Evolutionary conservation across 1,284 basidiomycete genomes (phyloP).

Genomic region (Austroboletus niveus): DNA sequence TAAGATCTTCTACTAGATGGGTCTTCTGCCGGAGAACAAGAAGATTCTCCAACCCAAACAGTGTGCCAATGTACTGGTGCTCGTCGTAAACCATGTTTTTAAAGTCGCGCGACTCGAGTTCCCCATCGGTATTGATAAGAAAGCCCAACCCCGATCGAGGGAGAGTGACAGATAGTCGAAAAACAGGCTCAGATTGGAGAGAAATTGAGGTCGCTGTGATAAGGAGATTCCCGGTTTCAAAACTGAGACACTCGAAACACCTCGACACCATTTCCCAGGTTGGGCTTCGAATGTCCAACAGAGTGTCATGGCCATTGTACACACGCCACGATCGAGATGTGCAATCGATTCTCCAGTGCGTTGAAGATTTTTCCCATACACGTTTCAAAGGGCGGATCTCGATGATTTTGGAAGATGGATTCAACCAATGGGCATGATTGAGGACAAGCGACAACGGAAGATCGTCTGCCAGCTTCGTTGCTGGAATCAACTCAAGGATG

Average conservation of each 20-base stretch:
- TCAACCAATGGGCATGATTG: slow-evolving; percentile 40
- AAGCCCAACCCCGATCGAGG: neutral
- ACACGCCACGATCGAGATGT: neutral
- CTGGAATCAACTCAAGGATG: slow-evolving; percentile 38
- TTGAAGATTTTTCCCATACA: slow-evolving; percentile 19
- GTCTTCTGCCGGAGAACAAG: neutral
- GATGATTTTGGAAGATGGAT: slow-evolving; percentile 24
- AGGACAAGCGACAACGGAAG: slow-evolving; percentile 37
- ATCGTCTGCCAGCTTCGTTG: slow-evolving; percentile 33
- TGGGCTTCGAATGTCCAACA: neutral
- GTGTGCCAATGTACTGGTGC: neutral
- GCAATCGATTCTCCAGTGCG: neutral
- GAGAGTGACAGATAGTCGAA: neutral
- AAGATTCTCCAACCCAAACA: neutral
- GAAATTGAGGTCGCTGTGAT: neutral
- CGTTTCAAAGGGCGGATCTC: slow-evolving; percentile 14
- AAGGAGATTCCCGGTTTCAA: neutral
- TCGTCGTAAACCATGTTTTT: neutral
- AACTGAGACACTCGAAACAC: neutral
- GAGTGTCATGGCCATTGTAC: neutral
- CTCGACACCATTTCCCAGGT: neutral
- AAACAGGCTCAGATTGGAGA: neutral
- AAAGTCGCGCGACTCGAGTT: neutral
- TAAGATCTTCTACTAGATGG: neutral
- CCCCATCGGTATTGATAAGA: neutral